Percentiles rank a stretch among this genome's conserved stretches.
These are phyloP conservation scores for Globisporangium spinosum DNA, from an alignment of 352 stramenopile genomes.

Conservation along the genomic window DNA sequence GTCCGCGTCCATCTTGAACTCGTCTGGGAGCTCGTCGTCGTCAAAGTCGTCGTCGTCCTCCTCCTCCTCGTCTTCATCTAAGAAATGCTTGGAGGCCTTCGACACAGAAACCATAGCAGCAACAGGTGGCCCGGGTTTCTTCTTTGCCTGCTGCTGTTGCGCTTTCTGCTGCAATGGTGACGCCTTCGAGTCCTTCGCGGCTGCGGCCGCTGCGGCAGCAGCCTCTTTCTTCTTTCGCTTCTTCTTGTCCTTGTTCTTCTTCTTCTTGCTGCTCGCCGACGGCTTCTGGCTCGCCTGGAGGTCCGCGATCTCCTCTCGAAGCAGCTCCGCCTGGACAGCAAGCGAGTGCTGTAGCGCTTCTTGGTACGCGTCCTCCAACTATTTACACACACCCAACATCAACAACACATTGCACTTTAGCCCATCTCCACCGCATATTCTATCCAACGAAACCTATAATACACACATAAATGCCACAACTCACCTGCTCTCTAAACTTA, in stretches of 20 bases:
- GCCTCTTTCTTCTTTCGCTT: constrained; percentile 52
- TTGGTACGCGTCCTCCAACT: constrained; percentile 77
- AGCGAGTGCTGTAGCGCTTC: constrained; percentile 75
- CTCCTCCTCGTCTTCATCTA: constrained; percentile 13
- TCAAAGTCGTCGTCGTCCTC: neutral
- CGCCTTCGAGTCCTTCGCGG: constrained; percentile 22
- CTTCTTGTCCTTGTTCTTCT: constrained; percentile 76
- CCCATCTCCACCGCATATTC: neutral
- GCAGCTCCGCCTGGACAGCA: constrained; percentile 63
- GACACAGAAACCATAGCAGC: neutral
- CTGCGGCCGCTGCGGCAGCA: constrained; percentile 12
- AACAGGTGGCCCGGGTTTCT: constrained; percentile 4
- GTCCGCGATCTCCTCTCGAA: constrained; percentile 70
- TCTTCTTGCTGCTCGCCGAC: constrained; percentile 58
- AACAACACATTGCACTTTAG: constrained; percentile 1
- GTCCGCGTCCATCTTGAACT: constrained; percentile 11
- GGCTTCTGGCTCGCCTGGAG: constrained; percentile 60
- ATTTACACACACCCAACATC: constrained; percentile 9
- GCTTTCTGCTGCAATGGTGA: constrained; percentile 20
- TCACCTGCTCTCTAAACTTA: constrained; percentile 76
- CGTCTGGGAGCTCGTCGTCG: constrained; percentile 12
- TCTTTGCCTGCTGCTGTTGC: constrained; percentile 12
- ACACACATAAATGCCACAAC: neutral
- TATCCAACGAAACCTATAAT: neutral
- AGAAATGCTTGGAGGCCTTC: constrained; percentile 9